These are phyloP conservation scores for Melocanna baccifera DNA, from an alignment of 176 grass and related monocot species.

Conservation along the genomic window DNA sequence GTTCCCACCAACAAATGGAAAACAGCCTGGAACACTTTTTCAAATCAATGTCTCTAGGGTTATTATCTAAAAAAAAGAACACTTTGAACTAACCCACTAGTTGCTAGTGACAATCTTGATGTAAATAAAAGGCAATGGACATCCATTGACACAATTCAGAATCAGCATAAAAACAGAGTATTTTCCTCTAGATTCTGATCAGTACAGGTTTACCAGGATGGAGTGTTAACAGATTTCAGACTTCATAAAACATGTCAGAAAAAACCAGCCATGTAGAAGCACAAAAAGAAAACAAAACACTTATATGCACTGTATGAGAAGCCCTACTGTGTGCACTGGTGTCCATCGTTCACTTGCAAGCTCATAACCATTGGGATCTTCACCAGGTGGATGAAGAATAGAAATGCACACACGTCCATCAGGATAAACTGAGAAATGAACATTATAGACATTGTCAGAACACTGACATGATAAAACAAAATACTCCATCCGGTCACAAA, in stretches of 20 bases:
- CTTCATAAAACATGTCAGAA: not conserved
- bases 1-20: not conserved
- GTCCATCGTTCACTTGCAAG: slow-evolving; percentile 92
- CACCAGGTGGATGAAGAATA: slow-evolving; percentile 92
- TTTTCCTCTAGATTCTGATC: not conserved
- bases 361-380: slow-evolving; percentile 93
- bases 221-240: not conserved
- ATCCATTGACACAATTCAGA: not conserved
- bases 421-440: slow-evolving; percentile 60
- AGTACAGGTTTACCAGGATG: not conserved
- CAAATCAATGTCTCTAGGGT: not conserved
- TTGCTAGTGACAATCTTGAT: not conserved
- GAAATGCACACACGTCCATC: slow-evolving; percentile 94
- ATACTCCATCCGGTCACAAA: not conserved
- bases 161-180: not conserved
- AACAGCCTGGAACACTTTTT: not conserved
- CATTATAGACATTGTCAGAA: slow-evolving; percentile 18
- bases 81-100: not conserved
- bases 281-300: not conserved
- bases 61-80: not conserved
- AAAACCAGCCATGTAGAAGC: not conserved
- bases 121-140: not conserved
- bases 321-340: slow-evolving; percentile 79
- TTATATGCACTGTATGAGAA: slow-evolving; percentile 2
- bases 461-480: not conserved